phyloP scores from a whole-genome alignment of 768 basidiomycete genomes.

The Lactifluus echinatus region DNA sequence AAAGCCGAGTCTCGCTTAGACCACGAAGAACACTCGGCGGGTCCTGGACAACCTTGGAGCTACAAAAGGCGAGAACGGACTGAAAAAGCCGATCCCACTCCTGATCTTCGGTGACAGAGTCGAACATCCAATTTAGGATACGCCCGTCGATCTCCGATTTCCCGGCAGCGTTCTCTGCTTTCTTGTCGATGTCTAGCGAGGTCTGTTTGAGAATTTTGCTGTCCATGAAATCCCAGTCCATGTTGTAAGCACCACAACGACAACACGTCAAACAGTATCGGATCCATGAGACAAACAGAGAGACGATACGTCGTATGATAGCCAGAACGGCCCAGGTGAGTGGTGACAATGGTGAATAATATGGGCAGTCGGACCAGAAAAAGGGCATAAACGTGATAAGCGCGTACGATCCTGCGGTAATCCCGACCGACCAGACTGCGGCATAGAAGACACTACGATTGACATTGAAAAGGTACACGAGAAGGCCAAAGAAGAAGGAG shows the following conservation, averaged over 20 bases:
- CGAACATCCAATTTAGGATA: neutral
- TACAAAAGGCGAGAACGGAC: neutral
- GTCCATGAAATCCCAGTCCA: no score
- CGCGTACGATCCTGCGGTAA: no score
- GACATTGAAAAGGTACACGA: no score
- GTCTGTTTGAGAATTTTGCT: neutral
- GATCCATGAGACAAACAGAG: no score
- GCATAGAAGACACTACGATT: no score
- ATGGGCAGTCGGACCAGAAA: neutral
- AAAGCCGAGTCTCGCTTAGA: no score
- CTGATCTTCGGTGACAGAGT: neutral
- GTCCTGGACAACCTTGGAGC: accelerated
- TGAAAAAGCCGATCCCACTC: neutral
- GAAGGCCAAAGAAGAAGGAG: no score
- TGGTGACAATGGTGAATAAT: neutral
- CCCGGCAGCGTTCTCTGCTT: neutral
- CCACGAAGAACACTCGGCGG: neutral
- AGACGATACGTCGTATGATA: no score
- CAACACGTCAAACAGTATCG: no score
- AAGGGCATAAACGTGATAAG: no score
- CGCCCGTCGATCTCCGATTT: neutral
- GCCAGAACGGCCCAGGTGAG: neutral
- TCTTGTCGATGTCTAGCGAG: neutral
- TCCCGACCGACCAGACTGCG: no score
- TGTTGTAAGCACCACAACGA: no score